A percentile compares a stretch with the other conserved stretches of the same genome.
Evolutionary conservation across 768 basidiomycete genomes (phyloP).

Genomic region (Porpolomopsis calyptriformis): DNA sequence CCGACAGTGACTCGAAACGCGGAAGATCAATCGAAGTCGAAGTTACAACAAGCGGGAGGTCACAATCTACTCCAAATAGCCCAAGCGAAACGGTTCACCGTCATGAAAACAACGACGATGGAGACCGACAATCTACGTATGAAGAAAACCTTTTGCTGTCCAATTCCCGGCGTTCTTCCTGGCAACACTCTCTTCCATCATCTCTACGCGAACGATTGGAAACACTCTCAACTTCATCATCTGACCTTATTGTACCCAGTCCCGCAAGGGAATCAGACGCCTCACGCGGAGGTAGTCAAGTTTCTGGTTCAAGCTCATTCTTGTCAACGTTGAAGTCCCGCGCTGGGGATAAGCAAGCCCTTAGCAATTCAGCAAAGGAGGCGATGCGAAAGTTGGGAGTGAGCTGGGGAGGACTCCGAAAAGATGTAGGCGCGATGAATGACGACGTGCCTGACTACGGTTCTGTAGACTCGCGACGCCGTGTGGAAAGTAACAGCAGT

Average conservation of each 20-base stretch:
- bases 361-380: slow-evolving; percentile 79
- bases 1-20: slow-evolving; percentile 1
- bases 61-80: background rate
- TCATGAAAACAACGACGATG: background rate
- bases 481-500: slow-evolving; percentile 22
- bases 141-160: background rate
- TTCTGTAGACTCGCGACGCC: slow-evolving; percentile 26
- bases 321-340: slow-evolving; percentile 72
- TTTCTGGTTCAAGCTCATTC: slow-evolving; percentile 49
- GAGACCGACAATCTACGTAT: background rate
- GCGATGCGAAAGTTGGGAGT: slow-evolving; percentile 88
- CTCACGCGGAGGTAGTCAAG: slow-evolving; percentile 9
- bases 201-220: slow-evolving; percentile 26
- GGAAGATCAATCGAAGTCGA: background rate
- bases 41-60: slow-evolving; percentile 18
- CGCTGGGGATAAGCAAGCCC: slow-evolving; percentile 72
- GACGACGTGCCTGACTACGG: slow-evolving; percentile 37
- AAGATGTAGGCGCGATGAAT: slow-evolving; percentile 29
- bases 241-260: slow-evolving; percentile 20
- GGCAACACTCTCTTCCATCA: slow-evolving; percentile 33
- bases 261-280: slow-evolving; percentile 24
- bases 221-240: slow-evolving; percentile 13
- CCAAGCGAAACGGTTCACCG: background rate
- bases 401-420: slow-evolving; percentile 61
- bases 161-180: background rate